Percentiles rank a stretch among this genome's conserved stretches.
Conservation (phyloP, 2,329 filamentous ascomycete species). For the Aspergillus sp. region DNA sequence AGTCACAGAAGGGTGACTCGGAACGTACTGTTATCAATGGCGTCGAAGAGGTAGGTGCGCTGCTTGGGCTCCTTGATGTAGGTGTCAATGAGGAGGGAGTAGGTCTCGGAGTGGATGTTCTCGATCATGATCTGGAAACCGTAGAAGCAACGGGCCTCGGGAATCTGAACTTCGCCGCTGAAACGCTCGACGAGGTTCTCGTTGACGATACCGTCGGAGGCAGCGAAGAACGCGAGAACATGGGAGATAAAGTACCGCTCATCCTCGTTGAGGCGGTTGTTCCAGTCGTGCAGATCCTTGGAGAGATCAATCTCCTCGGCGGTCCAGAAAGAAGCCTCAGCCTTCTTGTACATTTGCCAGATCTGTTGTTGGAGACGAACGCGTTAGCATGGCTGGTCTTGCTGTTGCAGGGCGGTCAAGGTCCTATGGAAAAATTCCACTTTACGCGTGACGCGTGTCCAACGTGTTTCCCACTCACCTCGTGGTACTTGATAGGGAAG, state of each 20-base stretch:
- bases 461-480: constrained; percentile 65
- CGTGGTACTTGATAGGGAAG: constrained; percentile 98
- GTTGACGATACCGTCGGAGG: constrained; percentile 98
- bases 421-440: constrained; percentile 40
- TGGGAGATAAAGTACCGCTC: constrained; percentile 98
- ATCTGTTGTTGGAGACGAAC: constrained; percentile 62
- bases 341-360: constrained; percentile 99
- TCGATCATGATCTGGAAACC: constrained; percentile 99
- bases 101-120: constrained; percentile 99
- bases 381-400: constrained; percentile 37
- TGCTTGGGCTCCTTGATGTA: constrained; percentile 98
- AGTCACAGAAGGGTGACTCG: too few species aligned
- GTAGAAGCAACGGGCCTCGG: constrained; percentile 98
- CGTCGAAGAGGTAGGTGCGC: constrained; percentile 92
- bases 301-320: constrained; percentile 99
- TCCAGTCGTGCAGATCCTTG: constrained; percentile 99
- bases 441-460: constrained; percentile 66
- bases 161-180: constrained; percentile 93
- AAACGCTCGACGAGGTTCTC: constrained; percentile 99
- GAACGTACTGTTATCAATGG: constrained; percentile 87
- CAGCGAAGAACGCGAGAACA: constrained; percentile 97
- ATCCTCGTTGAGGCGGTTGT: constrained; percentile 93
- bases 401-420: constrained; percentile 8
- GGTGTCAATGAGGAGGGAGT: constrained; percentile 97
- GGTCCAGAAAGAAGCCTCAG: constrained; percentile 99